Evolutionary conservation across 2,329 filamentous ascomycete species (phyloP), one percentile per base, ranked within the genome.

Genomic region (Tolypocladium album): DNA sequence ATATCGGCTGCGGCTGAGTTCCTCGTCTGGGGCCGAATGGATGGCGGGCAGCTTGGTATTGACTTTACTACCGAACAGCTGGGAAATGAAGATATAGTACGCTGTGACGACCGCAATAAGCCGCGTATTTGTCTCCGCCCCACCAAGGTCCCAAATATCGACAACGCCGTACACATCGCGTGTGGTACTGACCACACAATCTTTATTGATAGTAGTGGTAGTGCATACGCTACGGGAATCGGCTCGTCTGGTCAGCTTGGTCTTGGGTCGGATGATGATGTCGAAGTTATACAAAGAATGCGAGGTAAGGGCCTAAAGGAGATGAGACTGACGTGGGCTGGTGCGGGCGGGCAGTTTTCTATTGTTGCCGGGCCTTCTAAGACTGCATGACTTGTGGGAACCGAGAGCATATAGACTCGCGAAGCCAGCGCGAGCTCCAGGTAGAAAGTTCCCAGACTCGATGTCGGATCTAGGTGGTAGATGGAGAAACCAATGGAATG

Each of bases 321-420:
- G 40, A 83, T 85, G 71, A 83, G 84, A 69, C 76, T 94, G 45
- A 79, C 82, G 50, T 90, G 82, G 76, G 88, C 87, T 40, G 88
- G 88, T 52, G 86, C 86, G 22, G 90, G 90, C 64, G 89, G 89
- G 7, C 90, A 94, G 69, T 94, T 84, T 70, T 85, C 83, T 4
- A 75, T 87, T 27, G 62, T 87, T 15, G 79, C 79, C n/a, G 76
- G 76, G n/a, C 45, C 58, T 20, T 47, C 38, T 3, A n/a, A 27
- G 5, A 13, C 6, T 27, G 22, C 40, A 6, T 43, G 55, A 56
- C 4, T 34, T 4, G 7, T 34, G 31, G 31, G 31, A 7, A 34
- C 31, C 4, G 31, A 34, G 31, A 34, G 31, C 31, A 4, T 7
- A 34, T 34, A 34, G 31, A 34, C 31, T 34, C 31, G 31, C 31